A percentile compares a stretch with the other conserved stretches of the same genome.
These are phyloP conservation scores for Paxillus rubicundulus DNA, from an alignment of 768 basidiomycete genomes.

Conservation along the genomic window DNA sequence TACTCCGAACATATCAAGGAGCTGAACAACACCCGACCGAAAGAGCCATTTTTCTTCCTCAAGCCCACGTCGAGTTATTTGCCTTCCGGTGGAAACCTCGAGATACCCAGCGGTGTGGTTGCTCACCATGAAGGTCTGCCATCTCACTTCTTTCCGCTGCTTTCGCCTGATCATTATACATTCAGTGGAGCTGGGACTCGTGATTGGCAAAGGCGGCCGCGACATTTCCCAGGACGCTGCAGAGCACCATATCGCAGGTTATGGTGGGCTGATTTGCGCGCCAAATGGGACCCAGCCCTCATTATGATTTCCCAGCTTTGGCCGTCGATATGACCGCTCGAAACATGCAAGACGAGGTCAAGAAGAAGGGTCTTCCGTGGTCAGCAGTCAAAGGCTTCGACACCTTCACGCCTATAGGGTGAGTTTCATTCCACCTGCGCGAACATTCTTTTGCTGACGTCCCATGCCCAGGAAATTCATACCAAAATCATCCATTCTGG, in stretches of 20 bases:
- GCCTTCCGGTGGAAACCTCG: conserved; percentile 69
- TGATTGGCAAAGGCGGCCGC: conserved; percentile 85
- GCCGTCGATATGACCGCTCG: conserved; percentile 97
- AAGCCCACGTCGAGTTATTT: conserved; percentile 95
- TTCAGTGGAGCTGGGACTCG: conserved; percentile 92
- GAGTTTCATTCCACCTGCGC: conserved; percentile 10
- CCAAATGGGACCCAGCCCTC: too few relatives aligned
- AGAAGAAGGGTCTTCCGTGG: conserved; percentile 96
- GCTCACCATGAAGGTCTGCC: conserved; percentile 86
- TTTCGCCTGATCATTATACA: neutral
- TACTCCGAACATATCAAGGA: conserved; percentile 92
- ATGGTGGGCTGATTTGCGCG: conserved; percentile 51
- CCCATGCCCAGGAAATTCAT: conserved; percentile 63
- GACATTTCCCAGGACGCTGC: conserved; percentile 76
- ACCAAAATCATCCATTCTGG: conserved; percentile 61
- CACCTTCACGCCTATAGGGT: conserved; percentile 93
- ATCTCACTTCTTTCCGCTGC: neutral
- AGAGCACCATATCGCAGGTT: conserved; percentile 82
- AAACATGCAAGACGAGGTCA: conserved; percentile 91
- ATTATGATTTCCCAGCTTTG: conserved; percentile 46
- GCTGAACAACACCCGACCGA: conserved; percentile 78
- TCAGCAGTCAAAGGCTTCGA: conserved; percentile 96
- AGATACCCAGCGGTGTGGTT: conserved; percentile 80
- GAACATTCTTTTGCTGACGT: neutral
- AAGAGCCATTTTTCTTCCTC: conserved; percentile 97